Base-by-base conservation (phyloP, 495 filamentous ascomycete genomes). In the Aspergillus ellipticus region DNA sequence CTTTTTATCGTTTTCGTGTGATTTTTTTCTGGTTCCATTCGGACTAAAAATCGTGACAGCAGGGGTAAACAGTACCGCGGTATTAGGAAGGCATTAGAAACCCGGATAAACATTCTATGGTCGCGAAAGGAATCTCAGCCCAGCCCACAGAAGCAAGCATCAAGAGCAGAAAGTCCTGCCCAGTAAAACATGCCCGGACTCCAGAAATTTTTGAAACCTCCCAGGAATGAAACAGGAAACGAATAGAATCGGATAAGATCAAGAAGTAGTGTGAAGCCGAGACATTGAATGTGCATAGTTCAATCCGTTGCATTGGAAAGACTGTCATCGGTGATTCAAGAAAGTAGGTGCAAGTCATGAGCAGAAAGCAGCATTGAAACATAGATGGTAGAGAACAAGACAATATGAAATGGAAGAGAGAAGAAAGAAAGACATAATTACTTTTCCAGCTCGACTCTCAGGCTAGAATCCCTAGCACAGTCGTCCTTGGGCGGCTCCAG, bases 401-500 rank as follows among this genome's bases (percentile, higher is more conserved):
- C 15, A 21, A 49, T 51, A 16, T 26, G 37, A 45, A 57, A 55
- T 43, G 42, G 31, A 59, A 55, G 51, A 56, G 41, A 66, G 11
- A 58, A 50, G 9, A 48, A 51, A 53, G 55, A 45, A 51, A 42
- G 47, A 55, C 52, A 54, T 59, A 62, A 60, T 71, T 62, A 76
- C 60, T 63, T 63, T 66, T 81, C 72, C 55, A 79, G 69, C 58
- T 72, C 66, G 56, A 71, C 68, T 61, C 63, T 74, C 51, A 78
- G 58, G 53, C 62, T 62, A 49, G 55, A 53, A 68, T 76, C 71
- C 59, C 80, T 62, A 37, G 75, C 62, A 53, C 68, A 70, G 58
- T 73, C 63, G 55, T 83, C 70, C 65, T 75, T 79, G 77, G 43
- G 57, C 82, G 77, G 63, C 82, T 86, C 65, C 74, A 74, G 56